Conservation (phyloP, 2,329 filamentous ascomycete species). For the Ophiostoma novo-ulmi region DNA sequence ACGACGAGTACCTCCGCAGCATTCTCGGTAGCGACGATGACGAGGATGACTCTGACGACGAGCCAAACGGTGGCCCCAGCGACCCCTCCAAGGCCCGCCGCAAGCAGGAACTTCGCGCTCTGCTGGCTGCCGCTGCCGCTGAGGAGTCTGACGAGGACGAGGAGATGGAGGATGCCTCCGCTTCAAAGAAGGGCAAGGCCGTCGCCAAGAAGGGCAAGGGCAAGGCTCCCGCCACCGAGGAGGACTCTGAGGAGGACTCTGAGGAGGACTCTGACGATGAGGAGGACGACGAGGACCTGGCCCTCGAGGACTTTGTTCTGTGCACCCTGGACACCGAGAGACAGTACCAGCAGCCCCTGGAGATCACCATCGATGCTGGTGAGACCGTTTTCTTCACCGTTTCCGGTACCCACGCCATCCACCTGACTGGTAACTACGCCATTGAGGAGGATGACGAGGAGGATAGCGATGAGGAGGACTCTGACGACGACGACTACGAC, state of each 20-base stretch:
- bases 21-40: constrained; percentile 48
- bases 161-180: constrained; percentile 47
- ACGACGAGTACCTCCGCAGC: constrained; percentile 57
- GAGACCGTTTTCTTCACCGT: constrained; percentile 93
- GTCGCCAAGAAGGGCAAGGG: constrained; percentile 29
- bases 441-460: constrained; percentile 64
- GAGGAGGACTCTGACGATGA: constrained; percentile 47
- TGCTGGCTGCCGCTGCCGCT: constrained; percentile 62
- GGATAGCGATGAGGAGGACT: constrained; percentile 56
- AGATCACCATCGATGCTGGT: constrained; percentile 83
- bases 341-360: constrained; percentile 82
- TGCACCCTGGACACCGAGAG: constrained; percentile 63
- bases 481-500: constrained; percentile 65
- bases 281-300: constrained; percentile 57
- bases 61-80: constrained; percentile 82
- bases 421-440: constrained; percentile 94
- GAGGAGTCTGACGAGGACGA: constrained; percentile 58
- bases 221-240: constrained; percentile 27
- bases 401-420: constrained; percentile 81
- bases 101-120: constrained; percentile 69
- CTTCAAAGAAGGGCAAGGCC: constrained; percentile 29
- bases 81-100: constrained; percentile 81
- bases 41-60: constrained; percentile 58
- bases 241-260: constrained; percentile 40
- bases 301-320: constrained; percentile 84